phyloP scores from a whole-genome alignment of 441 rosid genomes.

The Macaranga tanarius region DNA sequence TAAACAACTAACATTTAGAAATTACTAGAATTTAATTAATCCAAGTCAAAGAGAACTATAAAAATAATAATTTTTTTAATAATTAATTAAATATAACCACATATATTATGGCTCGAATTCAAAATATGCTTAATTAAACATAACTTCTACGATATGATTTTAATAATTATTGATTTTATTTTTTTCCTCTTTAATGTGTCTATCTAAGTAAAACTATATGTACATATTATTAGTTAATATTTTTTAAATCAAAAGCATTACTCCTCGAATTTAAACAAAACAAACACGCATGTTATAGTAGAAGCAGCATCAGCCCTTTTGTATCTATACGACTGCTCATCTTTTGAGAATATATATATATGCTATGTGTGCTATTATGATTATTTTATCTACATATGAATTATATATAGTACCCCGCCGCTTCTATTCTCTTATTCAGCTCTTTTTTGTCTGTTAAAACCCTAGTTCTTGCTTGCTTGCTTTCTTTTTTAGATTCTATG shows the following conservation, averaged over 20 bases:
- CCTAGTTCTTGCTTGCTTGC: background rate
- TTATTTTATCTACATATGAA: background rate
- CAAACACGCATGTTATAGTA: conserved; percentile 24
- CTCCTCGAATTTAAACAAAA: conserved; percentile 34
- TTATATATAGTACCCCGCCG: background rate
- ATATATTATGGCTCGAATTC: too few species aligned
- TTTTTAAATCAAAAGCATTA: too few species aligned
- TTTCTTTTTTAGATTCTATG: background rate
- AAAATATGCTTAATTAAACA: too few species aligned
- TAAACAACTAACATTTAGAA: too few species aligned
- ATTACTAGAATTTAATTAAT: too few species aligned
- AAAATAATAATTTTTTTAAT: too few species aligned
- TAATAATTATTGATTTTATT: too few species aligned
- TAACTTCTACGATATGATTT: too few species aligned
- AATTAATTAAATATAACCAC: too few species aligned
- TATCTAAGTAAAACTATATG: background rate
- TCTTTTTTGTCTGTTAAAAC: background rate
- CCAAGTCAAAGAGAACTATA: too few species aligned
- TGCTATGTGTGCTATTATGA: background rate
- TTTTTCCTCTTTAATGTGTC: too few species aligned
- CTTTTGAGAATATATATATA: conserved; percentile 7
- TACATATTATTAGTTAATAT: too few species aligned
- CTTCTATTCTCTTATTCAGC: conserved; percentile 8
- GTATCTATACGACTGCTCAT: background rate
- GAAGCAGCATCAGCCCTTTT: conserved; percentile 8